Conservation (phyloP, 176 grass and related monocot species). For the Paspalum vaginatum region DNA sequence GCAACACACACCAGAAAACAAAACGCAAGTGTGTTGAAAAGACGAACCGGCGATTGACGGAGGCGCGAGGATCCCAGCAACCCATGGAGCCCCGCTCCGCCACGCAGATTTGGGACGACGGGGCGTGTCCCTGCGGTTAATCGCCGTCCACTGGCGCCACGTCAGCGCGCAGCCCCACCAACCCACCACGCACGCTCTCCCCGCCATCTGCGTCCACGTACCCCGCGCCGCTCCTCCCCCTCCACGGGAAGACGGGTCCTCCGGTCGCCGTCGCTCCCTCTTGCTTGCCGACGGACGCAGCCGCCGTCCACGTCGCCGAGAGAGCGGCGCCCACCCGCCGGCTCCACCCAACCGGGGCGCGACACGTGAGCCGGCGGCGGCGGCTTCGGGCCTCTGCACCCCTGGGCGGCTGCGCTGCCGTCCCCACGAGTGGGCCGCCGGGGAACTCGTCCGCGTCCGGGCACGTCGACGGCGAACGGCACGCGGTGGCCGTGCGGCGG, state of each 20-base stretch:
- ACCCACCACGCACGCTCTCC: no score
- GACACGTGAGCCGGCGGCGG: constrained; percentile 12
- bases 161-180: no score
- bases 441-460: background rate
- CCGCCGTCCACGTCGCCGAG: background rate
- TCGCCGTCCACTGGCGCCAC: background rate
- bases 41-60: no score
- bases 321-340: background rate
- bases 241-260: background rate
- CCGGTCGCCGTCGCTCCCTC: background rate
- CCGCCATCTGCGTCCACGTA: no score
- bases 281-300: constrained; percentile 7
- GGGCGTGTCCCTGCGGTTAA: background rate
- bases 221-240: no score
- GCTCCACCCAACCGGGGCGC: background rate
- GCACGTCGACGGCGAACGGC: background rate
- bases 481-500: constrained; percentile 26
- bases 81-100: background rate
- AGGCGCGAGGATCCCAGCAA: background rate
- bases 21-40: background rate
- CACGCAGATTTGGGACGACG: background rate
- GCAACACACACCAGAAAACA: no score
- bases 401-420: background rate
- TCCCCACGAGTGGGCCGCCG: background rate
- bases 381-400: no score